Conservation (phyloP, 2,329 filamentous ascomycete species). For the Fusarium musae region DNA sequence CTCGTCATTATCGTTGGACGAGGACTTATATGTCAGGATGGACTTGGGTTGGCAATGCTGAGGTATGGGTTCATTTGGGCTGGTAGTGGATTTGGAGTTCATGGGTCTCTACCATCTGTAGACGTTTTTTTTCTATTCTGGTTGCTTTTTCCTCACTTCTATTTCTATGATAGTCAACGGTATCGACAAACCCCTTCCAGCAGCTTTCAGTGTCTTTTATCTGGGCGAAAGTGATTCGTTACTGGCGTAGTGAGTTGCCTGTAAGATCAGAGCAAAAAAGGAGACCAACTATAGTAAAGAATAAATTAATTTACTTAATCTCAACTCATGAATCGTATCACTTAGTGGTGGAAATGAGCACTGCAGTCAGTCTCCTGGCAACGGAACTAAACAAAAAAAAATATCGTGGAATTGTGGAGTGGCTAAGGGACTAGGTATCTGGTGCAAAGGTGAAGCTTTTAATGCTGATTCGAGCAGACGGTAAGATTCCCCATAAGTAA, state of each 20-base stretch:
- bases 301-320: slow-evolving; percentile 1
- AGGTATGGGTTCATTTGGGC: slow-evolving; percentile 33
- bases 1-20: slow-evolving; percentile 15
- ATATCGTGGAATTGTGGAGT: neutral
- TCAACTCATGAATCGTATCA: slow-evolving; percentile 1
- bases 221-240: neutral
- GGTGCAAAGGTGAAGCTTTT: neutral
- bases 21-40: slow-evolving; percentile 22
- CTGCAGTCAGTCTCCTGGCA: slow-evolving; percentile 13
- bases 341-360: slow-evolving; percentile 8
- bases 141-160: slow-evolving; percentile 22
- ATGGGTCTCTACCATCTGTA: slow-evolving; percentile 44
- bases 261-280: slow-evolving; percentile 10
- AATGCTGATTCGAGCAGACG: neutral
- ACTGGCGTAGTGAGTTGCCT: neutral
- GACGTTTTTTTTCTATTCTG: slow-evolving; percentile 34
- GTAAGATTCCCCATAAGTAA: neutral
- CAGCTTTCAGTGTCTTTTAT: slow-evolving; percentile 15
- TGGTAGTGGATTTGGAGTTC: slow-evolving; percentile 39
- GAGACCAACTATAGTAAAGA: neutral
- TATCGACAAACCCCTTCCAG: slow-evolving; percentile 26
- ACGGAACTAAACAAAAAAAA: slow-evolving; percentile 11
- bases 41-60: slow-evolving; percentile 33
- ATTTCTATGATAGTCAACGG: slow-evolving; percentile 37
- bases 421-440: neutral